These are phyloP conservation scores for Globisporangium radiosum DNA, from an alignment of 352 stramenopile genomes.

Conservation along the genomic window DNA sequence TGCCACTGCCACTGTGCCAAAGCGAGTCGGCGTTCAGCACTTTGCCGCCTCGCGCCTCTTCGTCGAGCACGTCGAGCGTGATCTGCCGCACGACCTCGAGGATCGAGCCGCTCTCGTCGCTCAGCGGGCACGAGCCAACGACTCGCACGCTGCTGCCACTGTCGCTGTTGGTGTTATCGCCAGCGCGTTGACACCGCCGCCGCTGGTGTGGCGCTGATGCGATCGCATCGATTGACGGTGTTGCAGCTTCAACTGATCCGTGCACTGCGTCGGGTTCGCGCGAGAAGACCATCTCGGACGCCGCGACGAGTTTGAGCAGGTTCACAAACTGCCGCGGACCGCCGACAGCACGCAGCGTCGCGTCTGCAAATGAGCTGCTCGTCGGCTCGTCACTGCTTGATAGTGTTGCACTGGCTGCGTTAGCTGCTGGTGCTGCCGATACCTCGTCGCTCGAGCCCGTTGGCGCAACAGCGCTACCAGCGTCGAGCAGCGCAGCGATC, in stretches of 20 bases:
- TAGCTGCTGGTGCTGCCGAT: neutral
- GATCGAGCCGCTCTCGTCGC: slow-evolving; percentile 32
- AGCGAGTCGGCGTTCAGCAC: slow-evolving; percentile 16
- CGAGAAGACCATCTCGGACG: slow-evolving; percentile 66
- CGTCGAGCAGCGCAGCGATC: slow-evolving; percentile 28
- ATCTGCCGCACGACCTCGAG: slow-evolving; percentile 46
- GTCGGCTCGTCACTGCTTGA: slow-evolving; percentile 6
- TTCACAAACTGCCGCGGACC: slow-evolving; percentile 72
- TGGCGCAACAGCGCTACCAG: neutral
- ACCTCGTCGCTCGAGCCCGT: slow-evolving; percentile 2
- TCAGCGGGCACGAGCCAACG: neutral
- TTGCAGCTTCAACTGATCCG: too few species aligned
- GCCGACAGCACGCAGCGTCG: slow-evolving; percentile 47
- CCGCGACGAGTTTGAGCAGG: slow-evolving; percentile 75
- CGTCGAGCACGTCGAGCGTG: slow-evolving; percentile 42
- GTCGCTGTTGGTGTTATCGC: neutral
- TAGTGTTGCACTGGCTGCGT: neutral
- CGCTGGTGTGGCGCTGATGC: neutral
- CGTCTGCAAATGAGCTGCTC: slow-evolving; percentile 18
- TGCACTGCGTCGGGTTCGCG: slow-evolving; percentile 1
- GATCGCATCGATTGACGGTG: neutral
- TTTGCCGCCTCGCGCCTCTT: slow-evolving; percentile 41
- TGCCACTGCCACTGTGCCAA: neutral
- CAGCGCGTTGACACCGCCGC: neutral
- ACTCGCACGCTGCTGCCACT: too few species aligned